phyloP scores from a whole-genome alignment of 1,139 yeast genomes.

The Candida freyschussii region DNA sequence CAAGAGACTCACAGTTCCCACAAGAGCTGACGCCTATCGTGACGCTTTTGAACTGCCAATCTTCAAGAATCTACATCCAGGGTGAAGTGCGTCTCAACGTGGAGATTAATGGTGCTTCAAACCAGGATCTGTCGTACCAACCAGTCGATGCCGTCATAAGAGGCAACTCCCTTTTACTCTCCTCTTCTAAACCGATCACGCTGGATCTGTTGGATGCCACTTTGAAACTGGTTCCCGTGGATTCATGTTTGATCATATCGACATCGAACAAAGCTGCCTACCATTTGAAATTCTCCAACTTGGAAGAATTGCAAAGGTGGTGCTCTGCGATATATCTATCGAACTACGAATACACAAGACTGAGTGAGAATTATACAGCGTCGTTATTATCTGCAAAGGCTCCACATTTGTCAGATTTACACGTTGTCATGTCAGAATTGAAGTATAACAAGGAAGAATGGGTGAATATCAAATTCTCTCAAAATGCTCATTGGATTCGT shows the following conservation, averaged over 20 bases:
- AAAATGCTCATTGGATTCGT: slow-evolving; percentile 84
- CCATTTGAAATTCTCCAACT: slow-evolving; percentile 56
- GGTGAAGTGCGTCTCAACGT: slow-evolving; percentile 11
- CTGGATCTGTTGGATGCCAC: slow-evolving; percentile 72
- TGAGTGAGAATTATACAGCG: slow-evolving; percentile 86
- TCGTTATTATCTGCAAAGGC: slow-evolving; percentile 77
- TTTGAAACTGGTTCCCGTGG: slow-evolving; percentile 35
- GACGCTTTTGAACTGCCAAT: slow-evolving; percentile 48
- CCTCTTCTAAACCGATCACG: slow-evolving; percentile 50
- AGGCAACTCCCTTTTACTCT: slow-evolving; percentile 13
- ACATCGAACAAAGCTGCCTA: slow-evolving; percentile 29
- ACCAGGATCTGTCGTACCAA: slow-evolving; percentile 12
- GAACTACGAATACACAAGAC: slow-evolving; percentile 58
- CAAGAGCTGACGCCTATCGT: slow-evolving; percentile 48
- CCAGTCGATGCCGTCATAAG: slow-evolving; percentile 13
- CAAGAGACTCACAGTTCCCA: slow-evolving; percentile 8
- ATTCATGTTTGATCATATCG: slow-evolving; percentile 8
- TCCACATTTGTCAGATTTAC: slow-evolving; percentile 65
- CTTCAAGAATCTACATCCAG: slow-evolving; percentile 40
- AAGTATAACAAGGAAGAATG: slow-evolving; percentile 64
- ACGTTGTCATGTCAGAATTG: slow-evolving; percentile 61
- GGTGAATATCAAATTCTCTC: slow-evolving; percentile 78
- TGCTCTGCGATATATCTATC: slow-evolving; percentile 66
- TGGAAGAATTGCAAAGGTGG: slow-evolving; percentile 47
- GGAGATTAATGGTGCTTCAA: slow-evolving; percentile 9